These are phyloP conservation scores for Fusarium nematophilum DNA, from an alignment of 2,329 filamentous ascomycete species.

Conservation along the genomic window DNA sequence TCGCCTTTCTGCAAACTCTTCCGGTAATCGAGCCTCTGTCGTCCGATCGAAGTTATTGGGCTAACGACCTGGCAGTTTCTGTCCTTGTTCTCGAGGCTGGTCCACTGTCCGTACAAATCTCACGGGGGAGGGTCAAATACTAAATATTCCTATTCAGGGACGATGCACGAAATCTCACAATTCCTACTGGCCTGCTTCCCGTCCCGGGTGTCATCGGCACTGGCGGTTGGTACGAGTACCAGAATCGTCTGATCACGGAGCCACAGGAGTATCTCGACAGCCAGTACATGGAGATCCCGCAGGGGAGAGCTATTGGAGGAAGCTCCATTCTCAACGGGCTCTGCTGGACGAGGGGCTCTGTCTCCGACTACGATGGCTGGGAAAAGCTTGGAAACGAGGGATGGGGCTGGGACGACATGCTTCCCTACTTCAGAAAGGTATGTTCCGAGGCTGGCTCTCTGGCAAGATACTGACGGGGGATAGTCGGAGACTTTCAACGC, in stretches of 20 bases:
- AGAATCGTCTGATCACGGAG: constrained; percentile 44
- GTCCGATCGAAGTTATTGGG: no score
- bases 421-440: constrained; percentile 58
- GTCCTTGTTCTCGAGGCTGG: constrained; percentile 18
- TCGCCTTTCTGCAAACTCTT: constrained; percentile 51
- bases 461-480: background rate
- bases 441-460: background rate
- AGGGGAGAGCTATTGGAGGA: constrained; percentile 53
- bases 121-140: background rate
- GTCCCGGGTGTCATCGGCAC: constrained; percentile 15
- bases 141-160: background rate
- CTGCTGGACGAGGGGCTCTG: constrained; percentile 50
- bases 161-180: constrained; percentile 15
- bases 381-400: constrained; percentile 56
- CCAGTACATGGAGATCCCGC: constrained; percentile 41
- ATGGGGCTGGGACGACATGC: constrained; percentile 52
- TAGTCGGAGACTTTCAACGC: constrained; percentile 22
- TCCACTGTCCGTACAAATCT: background rate
- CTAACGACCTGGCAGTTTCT: background rate
- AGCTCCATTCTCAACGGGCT: constrained; percentile 54
- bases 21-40: constrained; percentile 37
- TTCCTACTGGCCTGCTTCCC: constrained; percentile 13
- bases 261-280: constrained; percentile 44
- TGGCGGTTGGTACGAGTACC: constrained; percentile 12
- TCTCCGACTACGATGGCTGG: constrained; percentile 58